phyloP scores from a whole-genome alignment of 257 asterid species.

The Scutellaria barbata region DNA sequence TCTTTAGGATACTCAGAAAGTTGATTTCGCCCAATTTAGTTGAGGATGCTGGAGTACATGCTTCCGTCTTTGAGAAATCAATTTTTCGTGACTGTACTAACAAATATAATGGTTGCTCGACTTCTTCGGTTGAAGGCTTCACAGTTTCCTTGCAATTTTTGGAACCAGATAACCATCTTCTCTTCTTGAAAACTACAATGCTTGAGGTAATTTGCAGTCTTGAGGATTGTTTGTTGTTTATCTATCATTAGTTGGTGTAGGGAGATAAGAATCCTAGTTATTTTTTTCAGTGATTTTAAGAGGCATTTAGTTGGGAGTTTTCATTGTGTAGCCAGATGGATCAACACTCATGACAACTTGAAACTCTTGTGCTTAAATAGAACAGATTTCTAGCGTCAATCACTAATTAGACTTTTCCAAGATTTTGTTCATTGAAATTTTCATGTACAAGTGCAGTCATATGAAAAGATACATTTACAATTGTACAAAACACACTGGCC shows the following conservation, averaged over 20 bases:
- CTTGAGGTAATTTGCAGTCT: slow-evolving; percentile 67
- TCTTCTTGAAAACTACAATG: slow-evolving; percentile 49
- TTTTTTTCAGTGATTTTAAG: neutral
- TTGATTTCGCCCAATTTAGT: slow-evolving; percentile 43
- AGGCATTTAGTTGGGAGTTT: slow-evolving; percentile 14
- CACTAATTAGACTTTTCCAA: neutral
- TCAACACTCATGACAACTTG: neutral
- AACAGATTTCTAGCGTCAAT: neutral
- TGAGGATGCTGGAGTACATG: slow-evolving; percentile 34
- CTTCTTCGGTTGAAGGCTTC: slow-evolving; percentile 60
- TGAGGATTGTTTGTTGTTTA: slow-evolving; percentile 18
- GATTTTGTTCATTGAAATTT: neutral
- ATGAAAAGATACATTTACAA: neutral
- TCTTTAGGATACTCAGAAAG: slow-evolving; percentile 52
- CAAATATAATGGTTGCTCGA: slow-evolving; percentile 46
- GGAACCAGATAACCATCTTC: slow-evolving; percentile 62
- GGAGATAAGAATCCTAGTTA: neutral
- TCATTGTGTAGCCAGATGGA: neutral
- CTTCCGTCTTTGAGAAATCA: slow-evolving; percentile 56
- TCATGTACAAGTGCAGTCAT: neutral
- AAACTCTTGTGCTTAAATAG: neutral
- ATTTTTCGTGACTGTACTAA: slow-evolving; percentile 44
- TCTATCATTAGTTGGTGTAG: slow-evolving; percentile 5
- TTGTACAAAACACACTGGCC: neutral
- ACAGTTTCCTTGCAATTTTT: slow-evolving; percentile 63